Conservation (phyloP, 2,329 filamentous ascomycete species). For the Talaromyces pinophilus region DNA sequence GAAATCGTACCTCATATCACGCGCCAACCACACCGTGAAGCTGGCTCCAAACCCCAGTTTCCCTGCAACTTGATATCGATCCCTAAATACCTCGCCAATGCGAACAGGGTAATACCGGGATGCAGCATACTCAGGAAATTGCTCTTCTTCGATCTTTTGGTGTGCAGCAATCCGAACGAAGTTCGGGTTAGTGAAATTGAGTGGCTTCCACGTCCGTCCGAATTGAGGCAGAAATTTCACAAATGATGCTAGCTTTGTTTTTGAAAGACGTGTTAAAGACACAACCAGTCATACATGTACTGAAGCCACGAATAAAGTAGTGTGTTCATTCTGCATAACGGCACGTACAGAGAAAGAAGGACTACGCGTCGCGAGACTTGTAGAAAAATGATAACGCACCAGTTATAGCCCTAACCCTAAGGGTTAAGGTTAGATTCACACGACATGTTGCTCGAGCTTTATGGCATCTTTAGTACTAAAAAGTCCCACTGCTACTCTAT, state of each 20-base stretch:
- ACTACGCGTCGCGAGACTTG: too few relatives aligned
- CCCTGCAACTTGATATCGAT: constrained; percentile 38
- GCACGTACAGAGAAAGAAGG: too few relatives aligned
- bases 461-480: too few relatives aligned
- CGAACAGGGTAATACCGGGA: constrained; percentile 32
- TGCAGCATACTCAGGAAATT: constrained; percentile 29
- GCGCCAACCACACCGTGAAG: constrained; percentile 42
- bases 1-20: constrained; percentile 35
- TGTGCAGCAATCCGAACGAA: constrained; percentile 29
- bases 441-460: too few relatives aligned
- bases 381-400: too few relatives aligned
- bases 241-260: not conserved
- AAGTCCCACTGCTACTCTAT: too few relatives aligned
- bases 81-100: constrained; percentile 35
- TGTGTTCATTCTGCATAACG: too few relatives aligned
- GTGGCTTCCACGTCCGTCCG: constrained; percentile 34
- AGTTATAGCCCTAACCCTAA: too few relatives aligned
- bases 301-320: too few relatives aligned
- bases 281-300: too few relatives aligned
- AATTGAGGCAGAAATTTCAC: constrained; percentile 27
- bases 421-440: too few relatives aligned
- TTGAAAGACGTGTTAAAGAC: too few relatives aligned
- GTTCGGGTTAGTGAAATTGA: constrained; percentile 37
- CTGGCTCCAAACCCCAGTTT: constrained; percentile 41
- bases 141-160: constrained; percentile 38